phyloP scores from a whole-genome alignment of 495 filamentous ascomycete species.

The Podospora pseudoanserina region DNA sequence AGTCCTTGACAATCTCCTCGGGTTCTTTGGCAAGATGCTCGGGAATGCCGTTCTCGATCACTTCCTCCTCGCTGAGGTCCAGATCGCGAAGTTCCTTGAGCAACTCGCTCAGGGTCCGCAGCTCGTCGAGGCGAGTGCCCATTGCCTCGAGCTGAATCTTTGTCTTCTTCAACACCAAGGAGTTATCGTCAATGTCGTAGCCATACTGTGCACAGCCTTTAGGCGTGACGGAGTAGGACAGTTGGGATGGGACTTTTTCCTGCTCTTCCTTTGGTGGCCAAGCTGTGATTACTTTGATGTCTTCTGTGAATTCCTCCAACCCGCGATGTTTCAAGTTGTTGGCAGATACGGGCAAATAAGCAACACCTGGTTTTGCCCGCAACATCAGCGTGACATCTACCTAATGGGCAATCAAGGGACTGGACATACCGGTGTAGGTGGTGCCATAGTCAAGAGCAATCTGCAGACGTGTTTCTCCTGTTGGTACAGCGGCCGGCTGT shows the following conservation, averaged over 20 bases:
- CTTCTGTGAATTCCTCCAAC: slow-evolving; percentile 17
- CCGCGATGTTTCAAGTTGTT: slow-evolving; percentile 15
- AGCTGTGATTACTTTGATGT: slow-evolving; percentile 25
- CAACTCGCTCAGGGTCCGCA: slow-evolving; percentile 20
- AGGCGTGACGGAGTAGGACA: slow-evolving; percentile 29
- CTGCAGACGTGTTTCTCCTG: slow-evolving; percentile 24
- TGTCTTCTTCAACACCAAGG: slow-evolving; percentile 31
- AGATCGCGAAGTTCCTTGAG: slow-evolving; percentile 20
- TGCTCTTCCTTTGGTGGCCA: slow-evolving; percentile 24
- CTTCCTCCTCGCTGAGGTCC: slow-evolving; percentile 16
- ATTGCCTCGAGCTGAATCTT: slow-evolving; percentile 32
- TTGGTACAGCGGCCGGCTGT: background rate
- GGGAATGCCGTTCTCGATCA: slow-evolving; percentile 26
- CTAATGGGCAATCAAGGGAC: too few relatives aligned
- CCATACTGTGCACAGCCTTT: slow-evolving; percentile 31
- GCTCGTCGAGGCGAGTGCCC: slow-evolving; percentile 14
- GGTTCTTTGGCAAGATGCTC: slow-evolving; percentile 31
- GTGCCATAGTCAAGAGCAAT: slow-evolving; percentile 40
- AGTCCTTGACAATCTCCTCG: slow-evolving; percentile 34
- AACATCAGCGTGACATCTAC: background rate
- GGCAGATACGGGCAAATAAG: slow-evolving; percentile 15
- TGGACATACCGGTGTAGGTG: slow-evolving; percentile 22
- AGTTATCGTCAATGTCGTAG: slow-evolving; percentile 33
- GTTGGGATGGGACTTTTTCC: slow-evolving; percentile 32
- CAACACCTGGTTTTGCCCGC: slow-evolving; percentile 12